A percentile compares a stretch with the other conserved stretches of the same genome.
Evolutionary conservation across 352 stramenopile genomes (phyloP).

Genomic region (Pythium sp.): DNA sequence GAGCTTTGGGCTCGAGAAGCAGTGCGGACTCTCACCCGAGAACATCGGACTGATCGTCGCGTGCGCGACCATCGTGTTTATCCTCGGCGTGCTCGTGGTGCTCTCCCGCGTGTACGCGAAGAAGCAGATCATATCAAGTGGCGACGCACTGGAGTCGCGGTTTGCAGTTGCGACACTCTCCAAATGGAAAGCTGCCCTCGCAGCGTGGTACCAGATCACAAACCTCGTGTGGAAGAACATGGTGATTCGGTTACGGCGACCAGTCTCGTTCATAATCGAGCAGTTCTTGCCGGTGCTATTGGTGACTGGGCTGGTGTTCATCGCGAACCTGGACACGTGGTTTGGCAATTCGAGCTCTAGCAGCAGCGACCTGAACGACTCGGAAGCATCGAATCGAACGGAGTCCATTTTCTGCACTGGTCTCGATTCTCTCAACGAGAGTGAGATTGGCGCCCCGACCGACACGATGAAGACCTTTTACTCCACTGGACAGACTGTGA

Average conservation of each 20-base stretch:
- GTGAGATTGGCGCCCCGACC: conserved; percentile 33
- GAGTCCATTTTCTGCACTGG: conserved; percentile 35
- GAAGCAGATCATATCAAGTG: conserved; percentile 9
- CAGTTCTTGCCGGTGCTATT: conserved; percentile 52
- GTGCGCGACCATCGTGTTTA: conserved; percentile 19
- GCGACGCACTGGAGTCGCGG: conserved; percentile 24
- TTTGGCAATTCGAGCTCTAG: conserved; percentile 27
- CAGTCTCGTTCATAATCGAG: conserved; percentile 58
- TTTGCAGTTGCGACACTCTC: conserved; percentile 22
- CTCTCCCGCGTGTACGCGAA: conserved; percentile 18
- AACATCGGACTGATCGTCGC: conserved; percentile 34
- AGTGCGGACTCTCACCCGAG: conserved; percentile 32
- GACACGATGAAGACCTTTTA: conserved; percentile 62
- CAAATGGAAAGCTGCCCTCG: conserved; percentile 28
- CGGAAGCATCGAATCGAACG: conserved; percentile 17
- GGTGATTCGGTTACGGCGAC: conserved; percentile 40
- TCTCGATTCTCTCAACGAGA: conserved; percentile 23
- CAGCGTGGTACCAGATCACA: conserved; percentile 44
- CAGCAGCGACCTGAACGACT: conserved; percentile 15
- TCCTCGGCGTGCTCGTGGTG: conserved; percentile 19
- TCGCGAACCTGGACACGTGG: conserved; percentile 57
- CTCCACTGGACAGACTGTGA: conserved; percentile 55
- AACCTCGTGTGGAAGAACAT: conserved; percentile 80
- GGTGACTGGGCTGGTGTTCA: conserved; percentile 47
- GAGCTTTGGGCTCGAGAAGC: conserved; percentile 32